phyloP scores from a whole-genome alignment of 2,329 filamentous ascomycete species.

The Metarhizium humberi region DNA sequence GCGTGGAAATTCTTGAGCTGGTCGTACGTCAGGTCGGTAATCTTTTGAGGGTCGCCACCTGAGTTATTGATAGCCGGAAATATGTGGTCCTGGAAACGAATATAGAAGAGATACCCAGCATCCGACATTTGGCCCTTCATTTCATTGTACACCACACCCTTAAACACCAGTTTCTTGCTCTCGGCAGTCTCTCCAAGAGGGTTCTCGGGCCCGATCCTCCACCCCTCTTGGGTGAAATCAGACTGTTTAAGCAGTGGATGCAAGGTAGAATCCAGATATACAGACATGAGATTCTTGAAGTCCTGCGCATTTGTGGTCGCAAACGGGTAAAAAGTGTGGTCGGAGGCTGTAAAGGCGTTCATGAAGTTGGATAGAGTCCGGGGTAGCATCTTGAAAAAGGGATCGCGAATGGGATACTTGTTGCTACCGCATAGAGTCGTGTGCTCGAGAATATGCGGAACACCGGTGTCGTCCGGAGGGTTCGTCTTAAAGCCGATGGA shows the following conservation, averaged over 20 bases:
- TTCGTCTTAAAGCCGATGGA: constrained; percentile 99
- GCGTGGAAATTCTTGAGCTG: constrained; percentile 83
- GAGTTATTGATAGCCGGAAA: constrained; percentile 95
- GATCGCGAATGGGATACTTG: constrained; percentile 94
- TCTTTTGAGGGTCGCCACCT: constrained; percentile 90
- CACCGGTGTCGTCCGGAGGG: constrained; percentile 88
- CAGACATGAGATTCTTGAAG: constrained; percentile 90
- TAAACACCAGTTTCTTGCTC: constrained; percentile 74
- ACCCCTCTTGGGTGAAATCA: constrained; percentile 94
- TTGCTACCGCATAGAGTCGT: constrained; percentile 92
- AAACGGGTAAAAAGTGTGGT: constrained; percentile 97
- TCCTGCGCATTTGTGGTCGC: constrained; percentile 94
- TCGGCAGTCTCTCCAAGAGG: constrained; percentile 49
- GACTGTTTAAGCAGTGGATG: constrained; percentile 81
- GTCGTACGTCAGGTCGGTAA: constrained; percentile 88
- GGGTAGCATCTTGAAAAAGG: constrained; percentile 99
- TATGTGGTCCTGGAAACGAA: constrained; percentile 87
- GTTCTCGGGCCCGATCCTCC: constrained; percentile 91
- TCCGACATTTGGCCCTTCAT: constrained; percentile 99
- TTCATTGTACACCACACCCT: constrained; percentile 97
- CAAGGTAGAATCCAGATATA: constrained; percentile 91
- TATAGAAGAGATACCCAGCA: constrained; percentile 91
- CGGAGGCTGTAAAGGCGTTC: constrained; percentile 95
- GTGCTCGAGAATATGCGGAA: constrained; percentile 96
- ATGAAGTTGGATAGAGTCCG: constrained; percentile 98